These are phyloP conservation scores for Musa troglodytarum DNA, from an alignment of 176 grass and related monocot genomes.

Conservation along the genomic window DNA sequence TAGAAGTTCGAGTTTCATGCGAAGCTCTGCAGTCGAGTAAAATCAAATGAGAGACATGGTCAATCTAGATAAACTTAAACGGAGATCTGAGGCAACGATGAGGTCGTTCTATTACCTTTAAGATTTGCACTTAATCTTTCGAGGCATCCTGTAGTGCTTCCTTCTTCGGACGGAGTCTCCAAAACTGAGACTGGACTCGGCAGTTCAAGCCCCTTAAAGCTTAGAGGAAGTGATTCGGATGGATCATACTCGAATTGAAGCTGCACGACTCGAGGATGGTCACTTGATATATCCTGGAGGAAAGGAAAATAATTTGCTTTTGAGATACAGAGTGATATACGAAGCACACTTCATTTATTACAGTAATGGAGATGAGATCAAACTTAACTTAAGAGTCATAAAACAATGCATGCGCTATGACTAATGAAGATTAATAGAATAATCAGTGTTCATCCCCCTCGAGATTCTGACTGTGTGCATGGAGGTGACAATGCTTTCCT, in stretches of 20 bases:
- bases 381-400: not conserved
- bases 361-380: constrained; percentile 24
- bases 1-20: constrained; percentile 52
- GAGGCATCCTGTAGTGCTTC: constrained; percentile 45
- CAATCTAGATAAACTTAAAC: constrained; percentile 13
- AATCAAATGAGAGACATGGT: constrained; percentile 13
- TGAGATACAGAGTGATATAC: not conserved
- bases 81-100: not conserved
- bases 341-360: not conserved
- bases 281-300: constrained; percentile 30
- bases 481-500: too few species aligned
- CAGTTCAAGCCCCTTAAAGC: constrained; percentile 21
- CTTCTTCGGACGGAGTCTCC: constrained; percentile 36
- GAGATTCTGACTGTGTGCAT: too few species aligned
- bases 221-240: constrained; percentile 14
- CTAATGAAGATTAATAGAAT: not conserved
- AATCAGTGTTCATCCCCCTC: too few species aligned
- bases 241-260: not conserved
- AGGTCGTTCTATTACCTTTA: constrained; percentile 34
- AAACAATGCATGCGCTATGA: not conserved
- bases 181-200: constrained; percentile 36
- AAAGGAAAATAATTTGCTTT: constrained; percentile 17
- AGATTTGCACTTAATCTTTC: constrained; percentile 48
- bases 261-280: constrained; percentile 9
- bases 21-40: constrained; percentile 36